Evolutionary conservation across 1,139 yeast genomes (phyloP).

Genomic region (Pichia sp.): DNA sequence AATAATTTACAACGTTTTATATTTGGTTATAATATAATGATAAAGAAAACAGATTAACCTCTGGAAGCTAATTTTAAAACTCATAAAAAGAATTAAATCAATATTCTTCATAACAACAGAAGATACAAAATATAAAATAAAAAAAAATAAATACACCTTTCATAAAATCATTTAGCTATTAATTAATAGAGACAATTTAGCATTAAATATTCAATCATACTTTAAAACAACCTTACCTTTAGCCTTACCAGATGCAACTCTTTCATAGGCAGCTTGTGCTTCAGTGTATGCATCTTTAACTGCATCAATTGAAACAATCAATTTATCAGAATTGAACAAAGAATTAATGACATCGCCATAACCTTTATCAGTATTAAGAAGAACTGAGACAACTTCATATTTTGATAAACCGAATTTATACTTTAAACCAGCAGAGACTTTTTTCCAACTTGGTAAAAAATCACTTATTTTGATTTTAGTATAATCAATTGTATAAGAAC

Average conservation of each 20-base stretch:
- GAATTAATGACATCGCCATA: constrained; percentile 23
- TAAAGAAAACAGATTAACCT: no score
- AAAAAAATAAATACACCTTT: not conserved
- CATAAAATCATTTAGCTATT: no score
- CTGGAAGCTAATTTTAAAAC: no score
- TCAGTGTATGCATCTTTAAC: constrained; percentile 42
- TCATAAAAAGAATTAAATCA: no score
- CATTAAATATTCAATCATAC: no score
- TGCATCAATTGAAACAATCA: constrained; percentile 48
- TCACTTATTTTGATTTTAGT: constrained; percentile 4
- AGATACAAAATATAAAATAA: no score
- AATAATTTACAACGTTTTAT: no score
- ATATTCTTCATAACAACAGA: no score
- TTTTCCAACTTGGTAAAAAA: constrained; percentile 13
- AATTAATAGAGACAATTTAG: not conserved
- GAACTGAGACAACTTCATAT: constrained; percentile 16
- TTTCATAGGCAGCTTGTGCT: constrained; percentile 43
- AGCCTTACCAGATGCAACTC: constrained; percentile 41
- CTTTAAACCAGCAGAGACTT: constrained; percentile 12
- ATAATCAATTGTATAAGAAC: constrained; percentile 29
- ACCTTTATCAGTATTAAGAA: constrained; percentile 5
- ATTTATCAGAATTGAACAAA: constrained; percentile 37
- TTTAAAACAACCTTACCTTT: constrained; percentile 53
- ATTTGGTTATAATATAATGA: no score
- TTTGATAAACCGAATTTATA: constrained; percentile 20